Evolutionary conservation across 768 basidiomycete genomes (phyloP), one percentile per base, ranked within the genome.

Genomic region (Mycena maculata): DNA sequence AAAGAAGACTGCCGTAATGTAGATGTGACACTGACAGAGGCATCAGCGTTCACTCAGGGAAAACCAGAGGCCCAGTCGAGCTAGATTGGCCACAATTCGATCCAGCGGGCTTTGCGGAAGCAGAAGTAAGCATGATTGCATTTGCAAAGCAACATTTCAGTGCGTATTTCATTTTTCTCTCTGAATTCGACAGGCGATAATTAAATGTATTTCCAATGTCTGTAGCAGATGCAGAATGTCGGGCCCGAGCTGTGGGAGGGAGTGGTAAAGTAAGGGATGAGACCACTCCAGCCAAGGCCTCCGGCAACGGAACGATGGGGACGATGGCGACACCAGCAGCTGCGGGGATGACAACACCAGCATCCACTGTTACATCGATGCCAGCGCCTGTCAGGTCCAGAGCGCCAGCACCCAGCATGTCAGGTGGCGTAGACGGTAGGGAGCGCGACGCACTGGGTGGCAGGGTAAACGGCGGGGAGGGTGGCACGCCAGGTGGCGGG

Each of bases 211-310:
- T n/a, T 16, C 8, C n/a, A 52, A 9, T 16, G 5, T 42, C 10
- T 60, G 48, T 30, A 61, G 60, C 60, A 13, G 60, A 61, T 6
- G 49, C 49, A 3, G 48, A 60, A 20, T 60, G 60, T 42, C 31
- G 23, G 1, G 60, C 60, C 20, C 25, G 60, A 1, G 41, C 7
- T 11, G 4, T 22, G 28, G n/a, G 36, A 60, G 13, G 12, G 16
- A 25, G 15, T 7, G 22, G 22, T 20, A 10, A 16, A 27, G 7
- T 10, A 5, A 25, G 16, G 6, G 45, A 6, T 23, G 45, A 47
- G 13, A 38, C 9, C 36, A 16, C 16, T 38, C 16, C 36, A 9
- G 9, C 36, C 10, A 9, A n/a, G n/a, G n/a, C n/a, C n/a, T n/a
- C n/a, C n/a, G n/a, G n/a, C n/a, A n/a, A n/a, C n/a, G n/a, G n/a